Base-by-base conservation (phyloP, 306 rosid genomes). In the Comarum palustre region DNA sequence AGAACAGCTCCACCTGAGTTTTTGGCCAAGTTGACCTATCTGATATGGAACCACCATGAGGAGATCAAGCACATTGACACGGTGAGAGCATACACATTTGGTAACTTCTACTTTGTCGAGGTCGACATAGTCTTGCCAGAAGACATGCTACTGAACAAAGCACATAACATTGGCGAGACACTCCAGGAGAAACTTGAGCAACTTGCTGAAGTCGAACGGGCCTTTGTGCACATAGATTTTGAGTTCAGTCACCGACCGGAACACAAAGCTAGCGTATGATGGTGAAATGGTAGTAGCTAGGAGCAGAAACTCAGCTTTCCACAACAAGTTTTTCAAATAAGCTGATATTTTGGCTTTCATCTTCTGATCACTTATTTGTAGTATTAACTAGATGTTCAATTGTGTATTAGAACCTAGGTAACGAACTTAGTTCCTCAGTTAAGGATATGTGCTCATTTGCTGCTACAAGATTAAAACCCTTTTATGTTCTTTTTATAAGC, bases 31-130 rank as follows among this genome's bases (percentile, higher is more conserved):
- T 45, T 91, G 32, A 91, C 96, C 0, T 91, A 81, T 72, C 82
- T 91, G 61, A 82, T 89, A 75, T 91, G 97, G 97, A 89, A 91
- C 62, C 96, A 91, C 76, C 96, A 91, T 64, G 87, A 87, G 68
- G 86, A 82, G 54, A 87, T 91, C 32, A 79, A 80, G 82, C 85
- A 89, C 79, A 91, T 91, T n/a, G 97, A 91, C 58, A 91, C 97
- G 1, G 95, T 91, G 45, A 85, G 97, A 68, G 97, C 97, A 6
- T 91, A 91, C 81, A 91, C 96, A 0, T 81, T 91, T 55, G 97
- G 97, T 22, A 77, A 90, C 34, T 77, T 74, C 48, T 87, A 91
- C 88, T 91, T 91, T 77, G 97, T 84, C 16, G 97, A 91, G 86
- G 95, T 87, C 39, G 97, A 91, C 82, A 86, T 91, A 4, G 96